phyloP scores from a whole-genome alignment of 371 early-diverging fungal species.

The Globomyces sp. region DNA sequence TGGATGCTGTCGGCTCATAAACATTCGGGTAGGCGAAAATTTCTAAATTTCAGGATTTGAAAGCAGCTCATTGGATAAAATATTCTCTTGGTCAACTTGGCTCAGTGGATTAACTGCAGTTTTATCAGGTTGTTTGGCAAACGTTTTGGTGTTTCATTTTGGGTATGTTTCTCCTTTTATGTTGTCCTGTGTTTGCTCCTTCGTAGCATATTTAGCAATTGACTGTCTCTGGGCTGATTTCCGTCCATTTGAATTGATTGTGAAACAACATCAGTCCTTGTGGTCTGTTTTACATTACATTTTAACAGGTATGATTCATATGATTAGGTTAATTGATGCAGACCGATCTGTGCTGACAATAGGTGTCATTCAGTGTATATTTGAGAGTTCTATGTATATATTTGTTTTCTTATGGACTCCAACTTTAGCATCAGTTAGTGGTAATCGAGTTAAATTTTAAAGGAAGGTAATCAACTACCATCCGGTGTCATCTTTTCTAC shows the following conservation, averaged over 20 bases:
- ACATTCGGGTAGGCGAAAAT: constrained; percentile 22
- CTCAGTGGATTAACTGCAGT: constrained; percentile 74
- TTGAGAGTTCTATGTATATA: constrained; percentile 79
- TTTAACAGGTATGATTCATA: not conserved
- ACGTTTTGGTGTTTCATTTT: constrained; percentile 53
- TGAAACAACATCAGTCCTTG: not conserved
- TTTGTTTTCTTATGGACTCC: constrained; percentile 77
- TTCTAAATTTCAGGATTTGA: constrained; percentile 42
- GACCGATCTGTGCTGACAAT: constrained; percentile 53
- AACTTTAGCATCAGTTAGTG: constrained; percentile 44
- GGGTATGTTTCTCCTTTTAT: constrained; percentile 65
- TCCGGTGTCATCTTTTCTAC: constrained; percentile 64
- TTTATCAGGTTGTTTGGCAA: constrained; percentile 59
- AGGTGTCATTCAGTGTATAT: constrained; percentile 69
- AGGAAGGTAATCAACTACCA: constrained; percentile 30
- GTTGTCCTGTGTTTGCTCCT: constrained; percentile 51
- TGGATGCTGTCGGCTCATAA: constrained; percentile 78
- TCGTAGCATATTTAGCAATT: constrained; percentile 52
- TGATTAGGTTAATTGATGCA: not conserved
- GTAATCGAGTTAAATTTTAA: not conserved
- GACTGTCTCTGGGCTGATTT: constrained; percentile 66
- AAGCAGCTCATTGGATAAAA: constrained; percentile 57
- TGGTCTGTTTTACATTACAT: not conserved
- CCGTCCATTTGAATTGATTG: constrained; percentile 47
- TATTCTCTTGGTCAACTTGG: constrained; percentile 67